A percentile compares a stretch with the other conserved stretches of the same genome.
phyloP scores from a whole-genome alignment of 2,329 filamentous ascomycete genomes.

The Capronia americana region DNA sequence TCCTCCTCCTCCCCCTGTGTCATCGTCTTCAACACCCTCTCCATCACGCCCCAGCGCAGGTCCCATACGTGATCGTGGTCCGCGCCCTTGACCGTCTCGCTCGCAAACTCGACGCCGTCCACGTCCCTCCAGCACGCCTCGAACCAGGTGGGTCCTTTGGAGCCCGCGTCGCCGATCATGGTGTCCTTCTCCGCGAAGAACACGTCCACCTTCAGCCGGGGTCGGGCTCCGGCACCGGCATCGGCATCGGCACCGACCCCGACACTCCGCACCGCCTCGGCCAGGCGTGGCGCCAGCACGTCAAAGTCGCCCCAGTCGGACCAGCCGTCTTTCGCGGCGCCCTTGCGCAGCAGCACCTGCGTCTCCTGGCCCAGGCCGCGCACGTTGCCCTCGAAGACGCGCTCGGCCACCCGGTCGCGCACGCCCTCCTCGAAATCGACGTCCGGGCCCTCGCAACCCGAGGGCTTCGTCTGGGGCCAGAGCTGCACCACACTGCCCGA shows the following conservation, averaged over 20 bases:
- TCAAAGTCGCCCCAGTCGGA: slow-evolving; percentile 18
- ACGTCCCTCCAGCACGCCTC: slow-evolving; percentile 14
- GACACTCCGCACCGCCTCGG: slow-evolving; percentile 4
- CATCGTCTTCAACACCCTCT: slow-evolving; percentile 21
- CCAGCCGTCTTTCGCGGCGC: slow-evolving; percentile 2
- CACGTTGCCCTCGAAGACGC: slow-evolving; percentile 9
- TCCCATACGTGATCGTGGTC: slow-evolving; percentile 15
- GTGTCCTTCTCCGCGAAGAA: slow-evolving; percentile 19
- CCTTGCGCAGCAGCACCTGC: slow-evolving; percentile 11
- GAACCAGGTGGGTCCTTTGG: slow-evolving; percentile 13
- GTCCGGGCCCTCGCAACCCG: slow-evolving; percentile 11
- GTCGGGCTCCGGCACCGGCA: too few species aligned
- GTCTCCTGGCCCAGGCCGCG: slow-evolving; percentile 12
- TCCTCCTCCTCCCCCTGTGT: not conserved
- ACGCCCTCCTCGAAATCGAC: slow-evolving; percentile 5
- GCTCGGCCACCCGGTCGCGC: not conserved
- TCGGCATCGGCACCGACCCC: too few species aligned
- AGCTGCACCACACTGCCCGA: slow-evolving; percentile 14
- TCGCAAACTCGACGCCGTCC: slow-evolving; percentile 16
- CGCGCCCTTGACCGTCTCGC: slow-evolving; percentile 13
- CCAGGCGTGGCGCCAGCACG: slow-evolving; percentile 15
- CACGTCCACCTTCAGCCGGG: slow-evolving; percentile 7
- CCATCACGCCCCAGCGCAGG: slow-evolving; percentile 11
- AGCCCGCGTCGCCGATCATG: slow-evolving; percentile 14
- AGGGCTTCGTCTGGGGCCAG: slow-evolving; percentile 5